Evolutionary conservation across 768 basidiomycete species (phyloP).

Genomic region (Cystofilobasidium bisporidii): DNA sequence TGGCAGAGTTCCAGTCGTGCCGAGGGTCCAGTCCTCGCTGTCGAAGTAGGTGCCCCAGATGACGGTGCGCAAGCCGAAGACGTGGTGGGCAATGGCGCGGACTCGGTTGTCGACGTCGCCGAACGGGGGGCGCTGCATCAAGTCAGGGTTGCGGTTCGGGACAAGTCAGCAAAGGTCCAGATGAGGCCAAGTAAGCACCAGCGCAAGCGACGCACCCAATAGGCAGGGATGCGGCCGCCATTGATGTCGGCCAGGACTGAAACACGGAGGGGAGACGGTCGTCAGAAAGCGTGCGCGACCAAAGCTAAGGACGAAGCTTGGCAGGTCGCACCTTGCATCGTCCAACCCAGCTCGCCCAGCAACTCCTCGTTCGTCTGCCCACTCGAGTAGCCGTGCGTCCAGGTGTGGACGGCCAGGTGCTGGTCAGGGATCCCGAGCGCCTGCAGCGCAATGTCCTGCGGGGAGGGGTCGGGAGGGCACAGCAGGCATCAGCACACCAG

Average conservation of each 20-base stretch:
- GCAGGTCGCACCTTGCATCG: constrained; percentile 45
- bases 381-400: constrained; percentile 32
- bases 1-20: neutral
- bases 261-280: no score
- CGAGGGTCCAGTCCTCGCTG: constrained; percentile 29
- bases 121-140: constrained; percentile 25
- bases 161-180: constrained; percentile 14
- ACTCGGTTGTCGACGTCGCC: constrained; percentile 58
- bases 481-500: no score
- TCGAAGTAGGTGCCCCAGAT: constrained; percentile 98
- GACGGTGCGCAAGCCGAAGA: constrained; percentile 75
- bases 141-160: no score
- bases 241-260: constrained; percentile 64
- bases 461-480: neutral
- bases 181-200: neutral
- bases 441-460: constrained; percentile 17
- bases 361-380: constrained; percentile 54
- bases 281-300: no score
- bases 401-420: constrained; percentile 23
- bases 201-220: constrained; percentile 70
- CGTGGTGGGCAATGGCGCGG: constrained; percentile 70
- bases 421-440: constrained; percentile 11
- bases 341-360: constrained; percentile 70
- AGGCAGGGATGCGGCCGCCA: constrained; percentile 61
- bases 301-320: no score